Base-by-base conservation (phyloP, 2,329 filamentous ascomycete genomes). In the Davidsoniella australis region DNA sequence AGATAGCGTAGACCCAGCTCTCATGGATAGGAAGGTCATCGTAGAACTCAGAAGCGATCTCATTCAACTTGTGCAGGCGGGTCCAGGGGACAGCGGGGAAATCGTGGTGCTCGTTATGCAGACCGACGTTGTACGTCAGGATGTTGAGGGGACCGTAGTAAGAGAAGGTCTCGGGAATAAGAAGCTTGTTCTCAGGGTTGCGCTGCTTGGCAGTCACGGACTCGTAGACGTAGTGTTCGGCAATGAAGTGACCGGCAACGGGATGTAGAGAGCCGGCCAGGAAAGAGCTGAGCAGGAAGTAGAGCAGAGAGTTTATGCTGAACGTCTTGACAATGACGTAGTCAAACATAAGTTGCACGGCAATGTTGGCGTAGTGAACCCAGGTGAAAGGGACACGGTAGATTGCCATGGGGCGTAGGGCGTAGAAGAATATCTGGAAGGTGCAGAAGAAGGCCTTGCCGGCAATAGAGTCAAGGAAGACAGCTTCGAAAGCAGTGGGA, bases 381-480 rank as follows among this genome's bases (percentile, higher is more conserved):
- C 73, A 74, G 47, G 89, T 95, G 63, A 96, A 76, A 37, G 89
- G 85, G 4, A 96, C 74, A 58, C 78, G 76, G 73, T 94, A 94
- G 58, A 98, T 76, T 66, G 88, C 80, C 82, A 96, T 94, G 54
- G 91, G 91, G 14, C 91, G 85, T 46, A 98, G 66, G 59, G 91
- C 91, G 69, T 98, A 98, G 75, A 98, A 98, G 62, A 98, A 76
- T 64, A 98, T 95, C 67, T 98, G 91, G 69, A 95, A 98, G 57
- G 91, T 98, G 69, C 84, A 89, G 75, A 98, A 98, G 71, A 98
- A 98, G 56, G 91, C 82, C 68, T 98, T 98, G 63, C 91, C 91
- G 16, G 89, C 76, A 58, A 98, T 80, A 6, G 87, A 95, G 70
- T 98, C 85, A 59, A 98, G 80, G 63, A 98, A 82, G 61, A 94